A percentile compares a stretch with the other conserved stretches of the same genome.
These are phyloP conservation scores for Agaricus subrufescens DNA, from an alignment of 768 basidiomycete species.

Conservation along the genomic window DNA sequence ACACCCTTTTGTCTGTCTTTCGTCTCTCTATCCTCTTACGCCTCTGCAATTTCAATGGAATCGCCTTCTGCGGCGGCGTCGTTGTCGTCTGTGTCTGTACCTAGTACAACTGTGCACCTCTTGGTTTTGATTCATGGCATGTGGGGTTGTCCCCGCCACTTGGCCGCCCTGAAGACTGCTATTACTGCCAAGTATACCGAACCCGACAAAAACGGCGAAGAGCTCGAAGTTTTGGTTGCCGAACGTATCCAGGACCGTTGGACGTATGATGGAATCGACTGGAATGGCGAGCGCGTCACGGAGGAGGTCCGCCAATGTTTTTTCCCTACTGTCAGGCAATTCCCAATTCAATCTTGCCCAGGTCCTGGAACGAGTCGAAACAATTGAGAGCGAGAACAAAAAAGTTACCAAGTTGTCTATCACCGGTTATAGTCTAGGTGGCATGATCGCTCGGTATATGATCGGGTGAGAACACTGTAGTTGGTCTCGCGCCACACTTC, in stretches of 20 bases:
- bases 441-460: slow-evolving; percentile 75
- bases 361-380: slow-evolving; percentile 53
- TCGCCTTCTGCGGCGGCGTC: not conserved
- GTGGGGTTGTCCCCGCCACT: slow-evolving; percentile 75
- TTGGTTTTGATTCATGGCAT: slow-evolving; percentile 61
- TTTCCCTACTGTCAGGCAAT: not conserved
- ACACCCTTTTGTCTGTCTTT: not conserved
- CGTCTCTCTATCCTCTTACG: not conserved
- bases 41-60: not conserved
- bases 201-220: slow-evolving; percentile 28
- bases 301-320: slow-evolving; percentile 51
- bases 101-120: slow-evolving; percentile 27
- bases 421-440: slow-evolving; percentile 78
- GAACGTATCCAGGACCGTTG: slow-evolving; percentile 60
- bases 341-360: slow-evolving; percentile 18
- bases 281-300: slow-evolving; percentile 77
- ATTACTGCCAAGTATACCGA: slow-evolving; percentile 38
- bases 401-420: slow-evolving; percentile 67
- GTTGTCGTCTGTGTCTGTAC: not conserved
- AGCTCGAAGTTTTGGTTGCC: slow-evolving; percentile 59
- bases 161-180: slow-evolving; percentile 53
- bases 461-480: slow-evolving; percentile 46
- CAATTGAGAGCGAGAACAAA: slow-evolving; percentile 47
- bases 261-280: slow-evolving; percentile 83
- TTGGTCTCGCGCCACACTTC: not conserved